phyloP scores from a whole-genome alignment of 768 basidiomycete species.

The Kwoniella sp. region DNA sequence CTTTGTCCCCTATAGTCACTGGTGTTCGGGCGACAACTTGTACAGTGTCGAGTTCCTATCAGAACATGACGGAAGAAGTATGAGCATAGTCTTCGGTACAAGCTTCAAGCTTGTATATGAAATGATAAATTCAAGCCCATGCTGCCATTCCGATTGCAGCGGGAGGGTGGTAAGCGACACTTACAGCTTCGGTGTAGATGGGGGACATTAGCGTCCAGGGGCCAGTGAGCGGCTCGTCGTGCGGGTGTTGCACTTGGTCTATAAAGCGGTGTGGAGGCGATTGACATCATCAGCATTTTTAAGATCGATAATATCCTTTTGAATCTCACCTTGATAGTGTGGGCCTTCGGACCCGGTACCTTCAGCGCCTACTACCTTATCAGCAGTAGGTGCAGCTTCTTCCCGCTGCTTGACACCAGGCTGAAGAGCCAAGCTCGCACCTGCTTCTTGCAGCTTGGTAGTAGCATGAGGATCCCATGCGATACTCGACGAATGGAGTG shows the following conservation, averaged over 20 bases:
- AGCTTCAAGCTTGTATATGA: too few relatives aligned
- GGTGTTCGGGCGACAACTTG: slow-evolving; percentile 68
- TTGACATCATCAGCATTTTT: background rate
- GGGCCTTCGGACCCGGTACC: slow-evolving; percentile 48
- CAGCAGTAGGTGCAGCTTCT: slow-evolving; percentile 6
- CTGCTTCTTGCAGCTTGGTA: background rate
- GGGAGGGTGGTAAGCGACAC: slow-evolving; percentile 29
- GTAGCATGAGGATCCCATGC: background rate
- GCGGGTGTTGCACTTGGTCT: slow-evolving; percentile 25
- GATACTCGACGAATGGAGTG: background rate
- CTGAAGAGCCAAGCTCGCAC: slow-evolving; percentile 35
- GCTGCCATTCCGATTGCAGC: too few relatives aligned
- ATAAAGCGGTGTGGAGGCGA: background rate
- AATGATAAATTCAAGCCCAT: too few relatives aligned
- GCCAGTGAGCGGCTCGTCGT: slow-evolving; percentile 42
- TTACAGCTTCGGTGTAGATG: slow-evolving; percentile 66
- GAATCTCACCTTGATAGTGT: slow-evolving; percentile 50
- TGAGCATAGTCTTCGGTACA: background rate
- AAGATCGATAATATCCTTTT: too few relatives aligned
- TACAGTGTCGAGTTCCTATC: slow-evolving; percentile 59
- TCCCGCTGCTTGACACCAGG: slow-evolving; percentile 36
- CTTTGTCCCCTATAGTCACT: slow-evolving; percentile 69
- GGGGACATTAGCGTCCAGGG: slow-evolving; percentile 89
- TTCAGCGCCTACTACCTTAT: slow-evolving; percentile 33
- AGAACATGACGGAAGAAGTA: background rate